These are phyloP conservation scores for Schizosaccharomyces lindneri DNA, from an alignment of 805 yeast genomes.

Conservation along the genomic window DNA sequence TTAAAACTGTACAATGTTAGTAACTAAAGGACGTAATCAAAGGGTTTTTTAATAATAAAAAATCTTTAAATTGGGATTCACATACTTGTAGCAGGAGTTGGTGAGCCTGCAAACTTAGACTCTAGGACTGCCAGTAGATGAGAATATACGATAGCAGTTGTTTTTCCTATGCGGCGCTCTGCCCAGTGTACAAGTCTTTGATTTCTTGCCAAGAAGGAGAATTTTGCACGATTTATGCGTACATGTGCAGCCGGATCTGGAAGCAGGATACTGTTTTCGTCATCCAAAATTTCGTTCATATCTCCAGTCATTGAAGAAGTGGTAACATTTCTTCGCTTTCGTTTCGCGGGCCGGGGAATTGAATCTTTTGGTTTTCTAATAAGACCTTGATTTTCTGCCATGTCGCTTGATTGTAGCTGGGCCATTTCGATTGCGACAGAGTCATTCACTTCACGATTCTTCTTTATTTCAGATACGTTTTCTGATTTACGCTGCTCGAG, in stretches of 20 bases:
- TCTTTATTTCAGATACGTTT: neutral
- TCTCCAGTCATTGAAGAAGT: neutral
- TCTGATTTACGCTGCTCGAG: neutral
- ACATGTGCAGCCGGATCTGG: conserved; percentile 17
- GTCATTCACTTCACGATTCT: neutral
- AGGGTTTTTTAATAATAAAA: neutral
- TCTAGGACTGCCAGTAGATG: conserved; percentile 20
- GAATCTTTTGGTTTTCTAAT: conserved; percentile 1
- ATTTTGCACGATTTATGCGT: conserved; percentile 39
- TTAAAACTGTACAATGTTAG: neutral
- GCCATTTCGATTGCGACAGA: neutral
- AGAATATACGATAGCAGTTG: conserved; percentile 40
- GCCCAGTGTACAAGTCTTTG: conserved; percentile 37
- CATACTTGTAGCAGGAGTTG: neutral
- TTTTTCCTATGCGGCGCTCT: conserved; percentile 40
- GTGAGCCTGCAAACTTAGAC: neutral
- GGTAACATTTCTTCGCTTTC: neutral
- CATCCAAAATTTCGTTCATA: neutral
- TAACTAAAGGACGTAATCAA: neutral
- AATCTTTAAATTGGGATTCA: neutral
- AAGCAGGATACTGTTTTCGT: neutral
- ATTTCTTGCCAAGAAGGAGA: conserved; percentile 39
- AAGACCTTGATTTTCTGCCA: neutral
- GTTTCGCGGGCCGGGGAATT: neutral
- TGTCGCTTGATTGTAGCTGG: neutral